Evolutionary conservation across 495 filamentous ascomycete species (phyloP).

Genomic region (Lindgomyces ingoldianus): DNA sequence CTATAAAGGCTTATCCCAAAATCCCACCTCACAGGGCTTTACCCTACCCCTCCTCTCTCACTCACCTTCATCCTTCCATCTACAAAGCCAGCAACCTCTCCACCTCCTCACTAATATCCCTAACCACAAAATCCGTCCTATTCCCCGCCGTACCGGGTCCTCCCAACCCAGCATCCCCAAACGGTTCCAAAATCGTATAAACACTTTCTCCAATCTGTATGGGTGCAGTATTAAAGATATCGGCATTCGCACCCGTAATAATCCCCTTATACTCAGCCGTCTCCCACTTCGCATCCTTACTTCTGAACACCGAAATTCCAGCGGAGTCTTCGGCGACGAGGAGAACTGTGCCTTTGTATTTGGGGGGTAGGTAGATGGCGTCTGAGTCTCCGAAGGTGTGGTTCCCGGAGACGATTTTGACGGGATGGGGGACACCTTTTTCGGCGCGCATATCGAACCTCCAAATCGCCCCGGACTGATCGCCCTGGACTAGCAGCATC

Average conservation of each 20-base stretch:
- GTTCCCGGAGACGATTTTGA: constrained; percentile 4
- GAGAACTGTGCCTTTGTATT: constrained; percentile 19
- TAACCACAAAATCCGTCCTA: constrained; percentile 16
- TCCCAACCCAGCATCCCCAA: constrained; percentile 29
- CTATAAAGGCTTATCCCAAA: too few species aligned
- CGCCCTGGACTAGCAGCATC: constrained; percentile 27
- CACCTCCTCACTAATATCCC: constrained; percentile 14
- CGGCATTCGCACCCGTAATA: neutral
- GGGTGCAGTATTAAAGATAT: neutral
- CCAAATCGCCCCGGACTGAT: constrained; percentile 3
- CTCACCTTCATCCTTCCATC: neutral
- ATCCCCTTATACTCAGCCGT: constrained; percentile 19
- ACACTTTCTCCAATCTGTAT: constrained; percentile 21
- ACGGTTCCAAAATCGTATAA: constrained; percentile 29
- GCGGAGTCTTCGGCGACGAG: constrained; percentile 23
- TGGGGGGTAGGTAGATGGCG: constrained; percentile 22
- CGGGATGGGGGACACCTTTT: constrained; percentile 7
- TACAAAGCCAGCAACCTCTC: constrained; percentile 15
- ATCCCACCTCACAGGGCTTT: neutral
- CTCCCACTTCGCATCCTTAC: constrained; percentile 21
- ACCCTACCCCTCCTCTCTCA: neutral
- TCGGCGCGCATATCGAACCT: constrained; percentile 18
- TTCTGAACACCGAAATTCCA: constrained; percentile 14
- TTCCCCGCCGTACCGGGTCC: constrained; percentile 28
- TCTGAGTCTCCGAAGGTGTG: constrained; percentile 21